A percentile compares a stretch with the other conserved stretches of the same genome.
Conservation (phyloP, 225 moss, liverwort and hornwort species). For the Polytrichum formosum region DNA sequence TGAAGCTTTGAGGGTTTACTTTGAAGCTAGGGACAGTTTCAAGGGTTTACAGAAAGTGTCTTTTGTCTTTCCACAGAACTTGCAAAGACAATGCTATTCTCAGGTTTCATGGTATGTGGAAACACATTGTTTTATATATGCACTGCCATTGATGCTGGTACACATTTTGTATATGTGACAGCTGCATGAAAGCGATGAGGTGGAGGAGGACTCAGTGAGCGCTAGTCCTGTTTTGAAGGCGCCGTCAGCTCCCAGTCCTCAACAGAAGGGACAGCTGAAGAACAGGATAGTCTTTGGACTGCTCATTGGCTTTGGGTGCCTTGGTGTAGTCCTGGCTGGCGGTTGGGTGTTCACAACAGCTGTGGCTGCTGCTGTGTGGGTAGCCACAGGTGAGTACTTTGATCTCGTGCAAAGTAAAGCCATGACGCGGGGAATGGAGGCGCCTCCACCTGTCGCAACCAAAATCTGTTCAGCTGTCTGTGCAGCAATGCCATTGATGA, state of each 20-base stretch:
- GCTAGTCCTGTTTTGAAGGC: slow-evolving; percentile 17
- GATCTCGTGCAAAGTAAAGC: slow-evolving; percentile 79
- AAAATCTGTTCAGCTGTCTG: slow-evolving; percentile 84
- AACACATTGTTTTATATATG: background rate
- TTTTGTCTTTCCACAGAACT: background rate
- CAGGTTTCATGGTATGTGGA: background rate
- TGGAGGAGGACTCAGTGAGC: slow-evolving; percentile 5
- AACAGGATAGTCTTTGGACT: slow-evolving; percentile 78
- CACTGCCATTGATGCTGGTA: background rate
- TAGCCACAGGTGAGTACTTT: slow-evolving; percentile 88
- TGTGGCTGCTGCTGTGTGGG: slow-evolving; percentile 62
- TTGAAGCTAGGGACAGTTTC: too few relatives aligned
- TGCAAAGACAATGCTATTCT: too few relatives aligned
- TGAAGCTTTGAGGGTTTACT: too few relatives aligned
- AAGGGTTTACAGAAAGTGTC: too few relatives aligned
- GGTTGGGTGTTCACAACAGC: slow-evolving; percentile 94
- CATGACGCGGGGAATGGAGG: slow-evolving; percentile 73
- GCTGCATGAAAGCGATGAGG: slow-evolving; percentile 23
- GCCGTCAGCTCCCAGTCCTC: slow-evolving; percentile 16
- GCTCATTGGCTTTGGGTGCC: slow-evolving; percentile 54
- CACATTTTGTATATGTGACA: slow-evolving; percentile 20
- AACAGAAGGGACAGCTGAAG: slow-evolving; percentile 55
- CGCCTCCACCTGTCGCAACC: slow-evolving; percentile 81
- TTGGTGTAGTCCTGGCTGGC: slow-evolving; percentile 76
- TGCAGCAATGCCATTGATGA: slow-evolving; percentile 91